Conservation (phyloP, 257 asterid species). For the Penstemon newberryi region DNA sequence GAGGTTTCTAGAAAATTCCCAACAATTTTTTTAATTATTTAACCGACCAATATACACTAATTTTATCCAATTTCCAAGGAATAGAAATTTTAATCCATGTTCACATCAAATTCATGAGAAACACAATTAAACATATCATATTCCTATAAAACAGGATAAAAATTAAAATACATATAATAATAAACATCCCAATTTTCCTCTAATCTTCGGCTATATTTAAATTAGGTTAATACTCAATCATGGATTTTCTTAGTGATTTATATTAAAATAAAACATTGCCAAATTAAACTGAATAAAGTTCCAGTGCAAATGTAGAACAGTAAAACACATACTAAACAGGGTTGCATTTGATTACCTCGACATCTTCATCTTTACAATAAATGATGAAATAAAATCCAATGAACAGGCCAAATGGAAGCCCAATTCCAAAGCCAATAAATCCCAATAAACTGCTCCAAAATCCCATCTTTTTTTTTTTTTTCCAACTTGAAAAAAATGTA, state of each 20-base stretch:
- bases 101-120: too few species aligned
- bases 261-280: neutral
- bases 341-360: conserved; percentile 47
- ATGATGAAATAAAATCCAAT: conserved; percentile 73
- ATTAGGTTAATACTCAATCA: neutral
- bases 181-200: neutral
- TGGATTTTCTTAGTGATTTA: neutral
- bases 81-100: too few species aligned
- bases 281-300: neutral
- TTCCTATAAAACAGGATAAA: neutral
- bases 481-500: conserved; percentile 4
- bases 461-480: conserved; percentile 48
- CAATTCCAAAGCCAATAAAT: conserved; percentile 68
- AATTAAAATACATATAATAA: conserved; percentile 3
- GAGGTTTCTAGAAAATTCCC: too few species aligned
- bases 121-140: too few species aligned
- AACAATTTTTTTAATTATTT: too few species aligned
- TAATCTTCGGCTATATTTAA: neutral
- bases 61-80: too few species aligned
- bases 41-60: too few species aligned
- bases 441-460: conserved; percentile 67
- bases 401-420: conserved; percentile 58
- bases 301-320: conserved; percentile 24
- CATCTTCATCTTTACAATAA: conserved; percentile 51
- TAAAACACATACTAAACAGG: neutral